Evolutionary conservation across 1,284 basidiomycete species (phyloP).

Genomic region (Boletus nobilissimus): DNA sequence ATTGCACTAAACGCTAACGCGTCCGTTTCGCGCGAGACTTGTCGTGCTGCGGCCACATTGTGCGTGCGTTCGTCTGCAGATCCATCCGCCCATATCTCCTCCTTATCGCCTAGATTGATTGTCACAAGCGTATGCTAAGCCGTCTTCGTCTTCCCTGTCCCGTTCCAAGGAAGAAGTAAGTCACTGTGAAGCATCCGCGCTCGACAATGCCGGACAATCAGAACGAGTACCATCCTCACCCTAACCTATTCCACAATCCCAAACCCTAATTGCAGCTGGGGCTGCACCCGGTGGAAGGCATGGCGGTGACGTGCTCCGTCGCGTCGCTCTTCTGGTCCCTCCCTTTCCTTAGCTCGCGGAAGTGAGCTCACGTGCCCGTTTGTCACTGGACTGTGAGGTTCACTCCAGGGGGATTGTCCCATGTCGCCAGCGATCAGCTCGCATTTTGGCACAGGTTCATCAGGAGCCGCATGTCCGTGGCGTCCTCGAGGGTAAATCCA

Average conservation of each 20-base stretch:
- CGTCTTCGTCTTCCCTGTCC: conserved; percentile 47
- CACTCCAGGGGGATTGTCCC: conserved; percentile 25
- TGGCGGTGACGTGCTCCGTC: conserved; percentile 45
- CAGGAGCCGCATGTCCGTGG: conserved; percentile 30
- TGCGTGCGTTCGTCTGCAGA: conserved; percentile 53
- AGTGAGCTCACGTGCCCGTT: conserved; percentile 31
- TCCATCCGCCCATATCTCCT: conserved; percentile 31
- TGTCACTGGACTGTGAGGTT: conserved; percentile 34
- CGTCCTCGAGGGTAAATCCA: conserved; percentile 41
- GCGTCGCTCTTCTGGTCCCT: conserved; percentile 39
- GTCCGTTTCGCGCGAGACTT: conserved; percentile 72
- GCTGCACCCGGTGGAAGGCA: conserved; percentile 50
- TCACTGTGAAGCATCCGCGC: conserved; percentile 47
- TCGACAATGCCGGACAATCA: conserved; percentile 49
- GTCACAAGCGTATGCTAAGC: conserved; percentile 40
- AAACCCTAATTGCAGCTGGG: conserved; percentile 47
- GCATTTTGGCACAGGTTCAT: conserved; percentile 45
- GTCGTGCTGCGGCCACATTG: conserved; percentile 73
- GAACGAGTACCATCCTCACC: conserved; percentile 49
- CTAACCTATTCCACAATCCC: conserved; percentile 46
- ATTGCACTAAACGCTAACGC: conserved; percentile 61
- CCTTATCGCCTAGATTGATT: conserved; percentile 19
- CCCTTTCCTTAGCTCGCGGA: conserved; percentile 24
- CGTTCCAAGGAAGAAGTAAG: conserved; percentile 48
- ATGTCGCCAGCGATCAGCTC: conserved; percentile 28